Conservation (phyloP, 2,329 filamentous ascomycete genomes). For the Beauveria scarabaeidicola region DNA sequence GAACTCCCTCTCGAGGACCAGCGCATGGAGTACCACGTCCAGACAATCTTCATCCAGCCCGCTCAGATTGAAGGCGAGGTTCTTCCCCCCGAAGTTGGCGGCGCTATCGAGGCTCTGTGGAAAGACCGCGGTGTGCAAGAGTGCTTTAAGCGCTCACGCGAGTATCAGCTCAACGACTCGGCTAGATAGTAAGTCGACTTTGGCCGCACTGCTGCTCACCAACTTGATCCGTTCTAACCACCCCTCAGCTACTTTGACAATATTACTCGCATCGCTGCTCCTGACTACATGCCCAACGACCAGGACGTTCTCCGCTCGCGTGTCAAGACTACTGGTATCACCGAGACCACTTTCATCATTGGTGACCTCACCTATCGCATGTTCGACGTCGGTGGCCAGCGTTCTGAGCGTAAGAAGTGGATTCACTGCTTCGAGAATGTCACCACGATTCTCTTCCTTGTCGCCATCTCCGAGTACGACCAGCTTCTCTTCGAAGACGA, state of each 20-base stretch:
- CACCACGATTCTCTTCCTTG: slow-evolving; percentile 90
- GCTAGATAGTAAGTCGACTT: slow-evolving; percentile 77
- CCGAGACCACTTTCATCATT: slow-evolving; percentile 92
- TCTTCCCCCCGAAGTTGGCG: slow-evolving; percentile 87
- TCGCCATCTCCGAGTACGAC: slow-evolving; percentile 95
- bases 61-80: slow-evolving; percentile 94
- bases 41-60: slow-evolving; percentile 98
- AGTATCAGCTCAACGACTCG: slow-evolving; percentile 95
- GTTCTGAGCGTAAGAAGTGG: slow-evolving; percentile 98
- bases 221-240: slow-evolving; percentile 23
- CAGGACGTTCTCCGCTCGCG: slow-evolving; percentile 91
- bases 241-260: slow-evolving; percentile 84
- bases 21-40: slow-evolving; percentile 91
- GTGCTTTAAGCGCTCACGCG: slow-evolving; percentile 90
- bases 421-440: slow-evolving; percentile 99
- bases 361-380: slow-evolving; percentile 91
- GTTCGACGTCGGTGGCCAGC: slow-evolving; percentile 94
- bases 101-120: slow-evolving; percentile 87
- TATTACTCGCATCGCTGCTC: slow-evolving; percentile 79
- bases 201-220: background rate
- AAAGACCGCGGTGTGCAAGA: slow-evolving; percentile 87
- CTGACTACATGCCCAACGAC: slow-evolving; percentile 91
- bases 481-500: slow-evolving; percentile 94
- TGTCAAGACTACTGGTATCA: slow-evolving; percentile 97
- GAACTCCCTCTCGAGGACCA: slow-evolving; percentile 82